A percentile compares a stretch with the other conserved stretches of the same genome.
phyloP scores from a whole-genome alignment of 495 filamentous ascomycete genomes.

The Penicillium lagena region DNA sequence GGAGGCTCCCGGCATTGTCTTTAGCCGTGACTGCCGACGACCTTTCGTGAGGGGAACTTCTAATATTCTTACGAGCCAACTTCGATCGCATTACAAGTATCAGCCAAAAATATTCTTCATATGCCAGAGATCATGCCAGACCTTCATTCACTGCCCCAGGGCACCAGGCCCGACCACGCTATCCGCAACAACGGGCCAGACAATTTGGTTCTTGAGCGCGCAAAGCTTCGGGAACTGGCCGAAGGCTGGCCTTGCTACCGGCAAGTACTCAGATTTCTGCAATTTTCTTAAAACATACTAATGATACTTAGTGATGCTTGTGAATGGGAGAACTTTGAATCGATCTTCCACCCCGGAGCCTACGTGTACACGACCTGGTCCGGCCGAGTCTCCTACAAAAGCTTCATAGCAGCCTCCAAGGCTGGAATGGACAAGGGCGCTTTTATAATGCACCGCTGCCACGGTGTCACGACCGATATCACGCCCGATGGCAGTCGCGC shows the following conservation, averaged over 20 bases:
- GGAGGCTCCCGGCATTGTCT: slow-evolving; percentile 1
- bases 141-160: slow-evolving; percentile 22
- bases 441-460: slow-evolving; percentile 64
- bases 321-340: slow-evolving; percentile 60
- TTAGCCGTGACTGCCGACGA: background rate
- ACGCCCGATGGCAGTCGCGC: slow-evolving; percentile 38
- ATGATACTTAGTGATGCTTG: slow-evolving; percentile 50
- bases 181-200: slow-evolving; percentile 51
- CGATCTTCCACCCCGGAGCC: slow-evolving; percentile 52
- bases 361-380: slow-evolving; percentile 62
- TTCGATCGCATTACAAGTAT: no score
- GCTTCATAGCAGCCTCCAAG: slow-evolving; percentile 55
- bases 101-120: background rate
- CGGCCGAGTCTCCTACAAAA: slow-evolving; percentile 42
- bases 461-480: slow-evolving; percentile 53
- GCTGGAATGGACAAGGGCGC: slow-evolving; percentile 53
- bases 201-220: slow-evolving; percentile 42
- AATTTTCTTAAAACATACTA: background rate
- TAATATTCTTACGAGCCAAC: no score
- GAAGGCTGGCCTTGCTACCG: slow-evolving; percentile 64
- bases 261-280: background rate
- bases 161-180: slow-evolving; percentile 23
- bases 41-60: no score
- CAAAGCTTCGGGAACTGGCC: slow-evolving; percentile 54
- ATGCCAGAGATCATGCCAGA: slow-evolving; percentile 12